Conservation (phyloP, 129 eudicot genomes). For the Erigeron canadensis region DNA sequence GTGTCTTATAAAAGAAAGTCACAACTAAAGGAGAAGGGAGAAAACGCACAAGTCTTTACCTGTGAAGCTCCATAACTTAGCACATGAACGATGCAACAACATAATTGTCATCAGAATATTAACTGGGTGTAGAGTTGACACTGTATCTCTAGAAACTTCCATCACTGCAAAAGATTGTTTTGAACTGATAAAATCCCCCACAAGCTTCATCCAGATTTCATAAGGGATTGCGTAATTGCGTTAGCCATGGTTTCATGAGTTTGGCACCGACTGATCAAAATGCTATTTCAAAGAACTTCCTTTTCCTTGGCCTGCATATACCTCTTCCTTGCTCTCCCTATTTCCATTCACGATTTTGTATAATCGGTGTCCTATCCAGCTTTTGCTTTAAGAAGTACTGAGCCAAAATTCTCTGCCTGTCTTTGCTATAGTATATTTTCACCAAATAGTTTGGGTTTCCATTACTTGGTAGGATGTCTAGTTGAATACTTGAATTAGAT, state of each 20-base stretch:
- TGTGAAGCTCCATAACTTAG: too few species aligned
- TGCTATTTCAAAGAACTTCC: conserved; percentile 55
- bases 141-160: conserved; percentile 69
- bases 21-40: too few species aligned
- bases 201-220: conserved; percentile 66
- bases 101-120: conserved; percentile 68
- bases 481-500: too few species aligned
- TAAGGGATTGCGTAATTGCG: conserved; percentile 74
- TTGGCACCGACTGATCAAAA: conserved; percentile 92
- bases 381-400: conserved; percentile 83
- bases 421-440: too few species aligned
- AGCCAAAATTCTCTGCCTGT: too few species aligned
- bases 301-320: conserved; percentile 50
- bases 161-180: conserved; percentile 63
- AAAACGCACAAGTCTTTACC: too few species aligned
- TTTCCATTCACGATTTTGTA: conserved; percentile 47
- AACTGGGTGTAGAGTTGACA: conserved; percentile 89
- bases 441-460: too few species aligned
- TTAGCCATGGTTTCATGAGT: conserved; percentile 91
- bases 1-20: too few species aligned
- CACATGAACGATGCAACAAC: conserved; percentile 56
- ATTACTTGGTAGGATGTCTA: too few species aligned
- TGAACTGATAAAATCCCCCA: conserved; percentile 90
- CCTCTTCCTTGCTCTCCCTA: conserved; percentile 49
- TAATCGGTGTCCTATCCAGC: conserved; percentile 55